Conservation (phyloP, 805 yeast species). For the Candida anglica region DNA sequence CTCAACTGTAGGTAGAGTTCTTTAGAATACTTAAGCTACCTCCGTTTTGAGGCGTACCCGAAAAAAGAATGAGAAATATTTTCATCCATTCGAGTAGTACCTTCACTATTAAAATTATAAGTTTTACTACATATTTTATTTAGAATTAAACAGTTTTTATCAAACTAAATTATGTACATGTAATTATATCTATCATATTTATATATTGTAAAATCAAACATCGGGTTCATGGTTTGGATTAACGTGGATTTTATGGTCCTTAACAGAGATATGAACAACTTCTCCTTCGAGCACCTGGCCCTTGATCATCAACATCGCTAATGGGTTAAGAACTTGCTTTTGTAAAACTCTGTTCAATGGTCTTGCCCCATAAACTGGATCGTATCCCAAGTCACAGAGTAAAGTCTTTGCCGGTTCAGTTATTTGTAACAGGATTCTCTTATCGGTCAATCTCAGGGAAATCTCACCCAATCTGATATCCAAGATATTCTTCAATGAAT, state of each 20-base stretch:
- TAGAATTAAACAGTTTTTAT: too few relatives aligned
- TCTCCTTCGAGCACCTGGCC: slow-evolving; percentile 61
- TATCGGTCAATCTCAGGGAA: slow-evolving; percentile 69
- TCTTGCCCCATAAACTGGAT: slow-evolving; percentile 90
- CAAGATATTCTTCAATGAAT: slow-evolving; percentile 72
- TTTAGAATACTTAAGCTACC: slow-evolving; percentile 17
- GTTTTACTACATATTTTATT: too few relatives aligned
- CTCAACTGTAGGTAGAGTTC: slow-evolving; percentile 48
- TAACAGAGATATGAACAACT: slow-evolving; percentile 22
- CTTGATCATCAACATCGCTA: slow-evolving; percentile 74
- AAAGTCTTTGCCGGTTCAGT: slow-evolving; percentile 66
- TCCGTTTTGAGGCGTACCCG: too few relatives aligned
- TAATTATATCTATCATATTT: too few relatives aligned
- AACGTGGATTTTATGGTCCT: slow-evolving; percentile 20
- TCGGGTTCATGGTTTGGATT: slow-evolving; percentile 26
- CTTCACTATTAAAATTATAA: neutral
- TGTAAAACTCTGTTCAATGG: slow-evolving; percentile 91
- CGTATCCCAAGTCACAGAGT: slow-evolving; percentile 85
- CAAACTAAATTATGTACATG: too few relatives aligned
- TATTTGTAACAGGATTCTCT: slow-evolving; percentile 62
- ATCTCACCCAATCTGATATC: slow-evolving; percentile 82
- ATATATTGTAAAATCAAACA: too few relatives aligned
- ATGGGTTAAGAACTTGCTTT: slow-evolving; percentile 78
- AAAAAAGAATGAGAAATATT: too few relatives aligned
- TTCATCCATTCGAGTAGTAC: neutral